A percentile compares a stretch with the other conserved stretches of the same genome.
Conservation (phyloP, 805 yeast genomes). For the Maudiozyma saulgeensis region DNA sequence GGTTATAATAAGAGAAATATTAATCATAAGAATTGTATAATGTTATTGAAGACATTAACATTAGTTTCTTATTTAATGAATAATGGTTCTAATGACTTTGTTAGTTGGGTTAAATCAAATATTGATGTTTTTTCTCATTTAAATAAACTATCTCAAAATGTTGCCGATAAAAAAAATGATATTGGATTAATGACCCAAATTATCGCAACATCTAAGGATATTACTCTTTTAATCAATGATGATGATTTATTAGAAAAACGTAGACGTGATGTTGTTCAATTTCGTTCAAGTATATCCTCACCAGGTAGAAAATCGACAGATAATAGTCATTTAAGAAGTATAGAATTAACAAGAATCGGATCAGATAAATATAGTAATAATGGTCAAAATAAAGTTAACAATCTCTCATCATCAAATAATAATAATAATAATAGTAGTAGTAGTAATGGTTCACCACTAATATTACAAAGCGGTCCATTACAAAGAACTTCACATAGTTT, state of each 20-base stretch:
- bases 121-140: slow-evolving; percentile 25
- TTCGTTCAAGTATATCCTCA: slow-evolving; percentile 27
- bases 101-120: slow-evolving; percentile 36
- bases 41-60: slow-evolving; percentile 42
- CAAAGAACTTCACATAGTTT: slow-evolving; percentile 9
- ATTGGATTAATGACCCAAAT: slow-evolving; percentile 33
- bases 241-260: slow-evolving; percentile 19
- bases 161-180: slow-evolving; percentile 26
- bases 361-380: not conserved
- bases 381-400: not conserved
- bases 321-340: slow-evolving; percentile 20
- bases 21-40: slow-evolving; percentile 30
- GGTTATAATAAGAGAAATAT: slow-evolving; percentile 13
- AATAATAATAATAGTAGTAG: not conserved
- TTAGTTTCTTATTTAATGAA: slow-evolving; percentile 42
- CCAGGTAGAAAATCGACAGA: slow-evolving; percentile 29
- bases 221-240: slow-evolving; percentile 26
- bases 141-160: slow-evolving; percentile 28
- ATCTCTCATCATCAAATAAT: no score
- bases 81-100: slow-evolving; percentile 44
- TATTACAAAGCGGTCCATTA: not conserved
- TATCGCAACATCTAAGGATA: slow-evolving; percentile 31
- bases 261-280: slow-evolving; percentile 21
- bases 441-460: not conserved
- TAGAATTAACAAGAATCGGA: not conserved